Conservation (phyloP, 306 rosid genomes). For the Boehmeria nivea region DNA sequence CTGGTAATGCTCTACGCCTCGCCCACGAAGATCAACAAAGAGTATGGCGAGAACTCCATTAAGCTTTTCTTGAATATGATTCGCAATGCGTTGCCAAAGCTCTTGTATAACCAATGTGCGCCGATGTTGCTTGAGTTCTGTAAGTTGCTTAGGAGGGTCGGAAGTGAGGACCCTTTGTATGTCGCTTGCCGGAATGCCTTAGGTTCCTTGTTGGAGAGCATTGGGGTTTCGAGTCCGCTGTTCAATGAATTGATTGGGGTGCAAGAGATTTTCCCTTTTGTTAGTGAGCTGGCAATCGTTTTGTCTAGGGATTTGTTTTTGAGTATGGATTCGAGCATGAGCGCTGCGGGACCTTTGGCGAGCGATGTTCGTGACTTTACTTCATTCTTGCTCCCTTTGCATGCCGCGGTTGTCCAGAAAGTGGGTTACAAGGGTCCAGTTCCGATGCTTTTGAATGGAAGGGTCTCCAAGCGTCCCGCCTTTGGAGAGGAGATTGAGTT, state of each 20-base stretch:
- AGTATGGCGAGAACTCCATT: constrained; percentile 35
- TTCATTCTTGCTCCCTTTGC: constrained; percentile 39
- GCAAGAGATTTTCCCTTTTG: constrained; percentile 44
- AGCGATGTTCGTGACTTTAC: constrained; percentile 47
- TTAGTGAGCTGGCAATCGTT: constrained; percentile 37
- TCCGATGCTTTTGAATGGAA: constrained; percentile 5
- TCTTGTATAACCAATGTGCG: constrained; percentile 30
- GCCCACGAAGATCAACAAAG: constrained; percentile 22
- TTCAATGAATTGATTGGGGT: constrained; percentile 22
- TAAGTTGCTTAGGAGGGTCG: constrained; percentile 44
- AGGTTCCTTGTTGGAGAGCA: constrained; percentile 35
- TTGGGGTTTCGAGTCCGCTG: constrained; percentile 11
- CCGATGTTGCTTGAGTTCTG: constrained; percentile 55
- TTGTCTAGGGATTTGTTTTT: constrained; percentile 43
- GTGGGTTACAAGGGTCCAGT: constrained; percentile 16
- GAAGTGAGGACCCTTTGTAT: constrained; percentile 46
- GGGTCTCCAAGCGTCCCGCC: constrained; percentile 20
- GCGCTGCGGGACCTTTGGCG: constrained; percentile 30
- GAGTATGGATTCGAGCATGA: constrained; percentile 36
- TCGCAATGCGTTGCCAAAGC: constrained; percentile 19
- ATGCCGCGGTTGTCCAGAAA: constrained; percentile 13
- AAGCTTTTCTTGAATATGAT: constrained; percentile 38
- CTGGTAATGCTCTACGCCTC: constrained; percentile 59
- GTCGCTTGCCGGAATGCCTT: constrained; percentile 42
- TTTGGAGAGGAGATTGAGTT: constrained; percentile 37